Evolutionary conservation across 768 basidiomycete genomes (phyloP).

Genomic region (Suillus subaureus): DNA sequence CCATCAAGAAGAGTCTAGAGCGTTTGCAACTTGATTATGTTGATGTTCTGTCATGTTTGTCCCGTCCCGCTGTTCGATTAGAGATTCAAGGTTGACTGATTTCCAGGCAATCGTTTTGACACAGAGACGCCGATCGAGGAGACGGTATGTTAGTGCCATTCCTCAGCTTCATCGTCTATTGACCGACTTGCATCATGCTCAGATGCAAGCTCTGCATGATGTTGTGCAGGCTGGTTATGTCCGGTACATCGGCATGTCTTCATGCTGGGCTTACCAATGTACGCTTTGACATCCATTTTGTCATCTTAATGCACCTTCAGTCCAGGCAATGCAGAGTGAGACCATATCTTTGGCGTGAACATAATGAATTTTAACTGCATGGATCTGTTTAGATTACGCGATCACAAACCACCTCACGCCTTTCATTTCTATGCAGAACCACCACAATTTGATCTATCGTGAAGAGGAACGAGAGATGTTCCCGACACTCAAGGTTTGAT

Average conservation of each 20-base stretch:
- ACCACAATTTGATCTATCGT: constrained; percentile 59
- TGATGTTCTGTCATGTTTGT: constrained; percentile 69
- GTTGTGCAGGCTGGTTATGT: constrained; percentile 49
- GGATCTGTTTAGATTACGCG: too few species aligned
- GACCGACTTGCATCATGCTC: too few species aligned
- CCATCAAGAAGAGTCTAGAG: constrained; percentile 62
- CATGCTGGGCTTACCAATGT: constrained; percentile 15
- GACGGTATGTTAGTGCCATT: too few species aligned
- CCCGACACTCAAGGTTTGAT: constrained; percentile 51
- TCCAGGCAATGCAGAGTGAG: constrained; percentile 59
- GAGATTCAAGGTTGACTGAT: constrained; percentile 16
- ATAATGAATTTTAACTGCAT: too few species aligned
- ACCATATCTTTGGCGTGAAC: neutral
- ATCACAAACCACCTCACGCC: constrained; percentile 41
- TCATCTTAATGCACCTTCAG: constrained; percentile 25
- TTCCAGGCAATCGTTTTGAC: too few species aligned
- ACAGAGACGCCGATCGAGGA: too few species aligned
- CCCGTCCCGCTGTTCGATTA: neutral
- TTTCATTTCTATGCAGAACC: constrained; percentile 74
- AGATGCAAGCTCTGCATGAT: too few species aligned
- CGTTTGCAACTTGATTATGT: constrained; percentile 76
- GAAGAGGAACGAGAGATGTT: constrained; percentile 71
- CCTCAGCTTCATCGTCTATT: too few species aligned
- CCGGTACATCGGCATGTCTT: constrained; percentile 42
- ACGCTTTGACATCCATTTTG: constrained; percentile 15